Percentiles rank a stretch among this genome's conserved stretches.
Evolutionary conservation across 1,139 yeast genomes (phyloP).

Genomic region (Yamadazyma diddensiae): DNA sequence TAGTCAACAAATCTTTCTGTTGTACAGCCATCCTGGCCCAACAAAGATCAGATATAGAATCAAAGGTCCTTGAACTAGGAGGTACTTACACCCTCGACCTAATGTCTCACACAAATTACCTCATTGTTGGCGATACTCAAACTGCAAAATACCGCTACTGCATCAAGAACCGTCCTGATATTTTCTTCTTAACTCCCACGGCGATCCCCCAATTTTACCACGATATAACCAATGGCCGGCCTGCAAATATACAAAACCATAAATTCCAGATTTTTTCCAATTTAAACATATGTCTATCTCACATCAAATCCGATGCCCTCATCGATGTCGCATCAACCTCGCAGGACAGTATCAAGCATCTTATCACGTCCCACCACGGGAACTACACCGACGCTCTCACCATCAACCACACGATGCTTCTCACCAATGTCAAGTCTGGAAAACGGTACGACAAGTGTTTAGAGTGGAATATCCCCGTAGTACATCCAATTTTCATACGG

Average conservation of each 20-base stretch:
- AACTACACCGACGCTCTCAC: conserved; percentile 55
- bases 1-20: conserved; percentile 37
- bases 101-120: conserved; percentile 62
- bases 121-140: conserved; percentile 64
- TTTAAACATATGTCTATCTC: conserved; percentile 51
- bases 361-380: conserved; percentile 58
- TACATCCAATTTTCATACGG: conserved; percentile 73
- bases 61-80: conserved; percentile 55
- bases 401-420: conserved; percentile 46
- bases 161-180: conserved; percentile 56
- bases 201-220: conserved; percentile 10
- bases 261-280: conserved; percentile 46
- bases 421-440: conserved; percentile 55
- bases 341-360: conserved; percentile 13
- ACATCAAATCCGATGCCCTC: conserved; percentile 33
- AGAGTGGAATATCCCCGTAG: conserved; percentile 66
- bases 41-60: conserved; percentile 30
- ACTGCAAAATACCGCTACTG: conserved; percentile 71
- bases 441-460: conserved; percentile 60
- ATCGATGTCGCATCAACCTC: conserved; percentile 3
- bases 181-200: conserved; percentile 43
- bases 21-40: conserved; percentile 37
- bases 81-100: conserved; percentile 60
- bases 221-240: conserved; percentile 2
- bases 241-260: conserved; percentile 14